These are phyloP conservation scores for Didymellaceae sp. DNA, from an alignment of 2,329 filamentous ascomycete genomes.

Conservation along the genomic window DNA sequence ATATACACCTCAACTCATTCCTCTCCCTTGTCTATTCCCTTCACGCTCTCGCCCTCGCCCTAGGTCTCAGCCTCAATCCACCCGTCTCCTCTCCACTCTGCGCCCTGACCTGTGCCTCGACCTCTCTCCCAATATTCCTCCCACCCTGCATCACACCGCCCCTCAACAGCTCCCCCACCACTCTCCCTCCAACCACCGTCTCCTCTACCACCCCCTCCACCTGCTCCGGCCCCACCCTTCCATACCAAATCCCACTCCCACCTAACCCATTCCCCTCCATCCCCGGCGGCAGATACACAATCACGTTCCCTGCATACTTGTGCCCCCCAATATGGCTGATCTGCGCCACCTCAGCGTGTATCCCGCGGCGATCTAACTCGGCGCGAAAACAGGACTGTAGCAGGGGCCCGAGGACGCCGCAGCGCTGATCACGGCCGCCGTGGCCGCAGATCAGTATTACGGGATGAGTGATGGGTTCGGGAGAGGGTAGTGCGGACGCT, in stretches of 20 bases:
- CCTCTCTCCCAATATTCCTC: slow-evolving; percentile 34
- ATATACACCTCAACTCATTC: not conserved
- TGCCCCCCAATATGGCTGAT: slow-evolving; percentile 86
- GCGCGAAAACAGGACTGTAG: slow-evolving; percentile 73
- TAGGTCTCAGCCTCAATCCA: slow-evolving; percentile 33
- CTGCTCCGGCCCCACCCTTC: slow-evolving; percentile 74
- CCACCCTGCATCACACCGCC: slow-evolving; percentile 63
- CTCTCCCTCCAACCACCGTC: slow-evolving; percentile 70
- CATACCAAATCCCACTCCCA: slow-evolving; percentile 82
- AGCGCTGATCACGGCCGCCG: slow-evolving; percentile 78
- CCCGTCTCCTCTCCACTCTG: slow-evolving; percentile 34
- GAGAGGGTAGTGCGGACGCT: slow-evolving; percentile 58
- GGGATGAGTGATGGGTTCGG: slow-evolving; percentile 51
- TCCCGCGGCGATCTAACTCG: slow-evolving; percentile 59
- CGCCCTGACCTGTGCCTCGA: slow-evolving; percentile 42
- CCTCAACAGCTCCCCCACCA: slow-evolving; percentile 74
- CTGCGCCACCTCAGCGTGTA: slow-evolving; percentile 67
- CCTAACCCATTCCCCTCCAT: slow-evolving; percentile 62
- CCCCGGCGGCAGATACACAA: slow-evolving; percentile 74
- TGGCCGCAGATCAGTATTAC: slow-evolving; percentile 85
- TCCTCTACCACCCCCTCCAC: slow-evolving; percentile 77
- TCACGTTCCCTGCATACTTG: slow-evolving; percentile 85
- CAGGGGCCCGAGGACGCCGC: slow-evolving; percentile 79
- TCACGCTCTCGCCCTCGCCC: slow-evolving; percentile 2
- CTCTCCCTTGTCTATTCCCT: not conserved